Percentiles rank a stretch among this genome's conserved stretches.
phyloP scores from a whole-genome alignment of 768 basidiomycete genomes.

The Boletus patriciae region DNA sequence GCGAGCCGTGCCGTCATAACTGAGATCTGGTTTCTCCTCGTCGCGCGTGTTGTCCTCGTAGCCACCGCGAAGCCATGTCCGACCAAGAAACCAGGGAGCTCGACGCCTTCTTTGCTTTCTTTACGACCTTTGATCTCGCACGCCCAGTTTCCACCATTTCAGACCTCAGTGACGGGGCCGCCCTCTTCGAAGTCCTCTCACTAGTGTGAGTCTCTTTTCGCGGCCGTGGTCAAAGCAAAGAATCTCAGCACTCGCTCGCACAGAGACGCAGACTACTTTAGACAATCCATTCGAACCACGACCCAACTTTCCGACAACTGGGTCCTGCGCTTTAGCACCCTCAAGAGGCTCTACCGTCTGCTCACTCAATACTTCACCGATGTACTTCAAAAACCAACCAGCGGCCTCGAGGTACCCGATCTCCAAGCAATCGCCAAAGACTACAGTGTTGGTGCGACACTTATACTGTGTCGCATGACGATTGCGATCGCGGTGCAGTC shows the following conservation, averaged over 20 bases:
- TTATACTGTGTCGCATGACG: conserved; percentile 76
- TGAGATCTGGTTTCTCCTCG: conserved; percentile 9
- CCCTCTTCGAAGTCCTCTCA: conserved; percentile 72
- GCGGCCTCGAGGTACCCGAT: conserved; percentile 81
- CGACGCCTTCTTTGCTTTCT: conserved; percentile 80
- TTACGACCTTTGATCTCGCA: conserved; percentile 67
- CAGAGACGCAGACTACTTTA: conserved; percentile 82
- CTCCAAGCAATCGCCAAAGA: conserved; percentile 85
- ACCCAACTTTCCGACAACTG: conserved; percentile 79
- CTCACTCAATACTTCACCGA: conserved; percentile 88
- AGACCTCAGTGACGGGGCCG: conserved; percentile 80
- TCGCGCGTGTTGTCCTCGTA: conserved; percentile 1
- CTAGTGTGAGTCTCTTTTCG: conserved; percentile 56
- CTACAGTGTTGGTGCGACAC: conserved; percentile 58
- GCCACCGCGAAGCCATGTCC: conserved; percentile 27
- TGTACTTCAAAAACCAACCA: conserved; percentile 76
- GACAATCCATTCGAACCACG: conserved; percentile 55
- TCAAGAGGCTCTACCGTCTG: conserved; percentile 84
- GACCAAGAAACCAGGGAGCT: conserved; percentile 59
- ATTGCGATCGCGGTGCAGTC: conserved; percentile 89
- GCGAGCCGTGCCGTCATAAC: neutral
- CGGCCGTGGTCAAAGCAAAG: neutral
- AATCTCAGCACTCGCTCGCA: conserved; percentile 9
- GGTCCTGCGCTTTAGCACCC: conserved; percentile 79
- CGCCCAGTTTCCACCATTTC: conserved; percentile 59